Evolutionary conservation across 306 rosid genomes (phyloP).

Genomic region (Ormosia semicastrata): DNA sequence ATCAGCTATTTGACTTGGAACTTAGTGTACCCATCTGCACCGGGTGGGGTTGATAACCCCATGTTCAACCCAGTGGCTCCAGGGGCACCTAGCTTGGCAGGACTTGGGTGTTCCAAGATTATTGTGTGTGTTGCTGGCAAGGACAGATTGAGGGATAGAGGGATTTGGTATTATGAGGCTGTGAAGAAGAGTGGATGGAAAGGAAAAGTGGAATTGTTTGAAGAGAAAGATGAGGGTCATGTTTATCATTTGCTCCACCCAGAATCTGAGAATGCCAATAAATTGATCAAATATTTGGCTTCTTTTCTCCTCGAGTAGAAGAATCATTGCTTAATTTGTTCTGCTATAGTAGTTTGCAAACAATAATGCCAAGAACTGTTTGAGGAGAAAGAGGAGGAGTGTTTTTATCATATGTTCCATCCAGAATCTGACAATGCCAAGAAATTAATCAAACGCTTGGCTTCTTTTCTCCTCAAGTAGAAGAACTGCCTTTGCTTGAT

Average conservation of each 20-base stretch:
- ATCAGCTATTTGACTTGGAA: constrained; percentile 9
- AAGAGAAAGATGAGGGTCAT: constrained; percentile 19
- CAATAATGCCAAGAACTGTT: no score
- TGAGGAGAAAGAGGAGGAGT: no score
- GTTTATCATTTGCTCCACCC: not conserved
- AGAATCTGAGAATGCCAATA: not conserved
- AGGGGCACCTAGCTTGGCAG: constrained; percentile 26
- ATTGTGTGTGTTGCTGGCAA: constrained; percentile 30
- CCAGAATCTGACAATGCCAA: no score
- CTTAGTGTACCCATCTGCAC: constrained; percentile 26
- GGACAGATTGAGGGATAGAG: constrained; percentile 32
- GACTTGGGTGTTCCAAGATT: constrained; percentile 28
- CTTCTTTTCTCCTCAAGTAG: no score
- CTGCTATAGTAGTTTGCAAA: no score
- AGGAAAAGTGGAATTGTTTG: constrained; percentile 29
- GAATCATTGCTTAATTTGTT: not conserved
- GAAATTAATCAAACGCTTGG: no score
- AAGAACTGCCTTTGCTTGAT: no score
- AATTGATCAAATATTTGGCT: not conserved
- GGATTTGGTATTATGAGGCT: constrained; percentile 16
- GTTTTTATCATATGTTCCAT: no score
- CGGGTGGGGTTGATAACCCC: constrained; percentile 32
- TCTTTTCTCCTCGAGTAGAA: not conserved
- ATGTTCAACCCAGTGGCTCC: constrained; percentile 19
- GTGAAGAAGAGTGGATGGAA: constrained; percentile 33